These are phyloP conservation scores for Phylloporus arenicola DNA, from an alignment of 768 basidiomycete genomes.

Conservation along the genomic window DNA sequence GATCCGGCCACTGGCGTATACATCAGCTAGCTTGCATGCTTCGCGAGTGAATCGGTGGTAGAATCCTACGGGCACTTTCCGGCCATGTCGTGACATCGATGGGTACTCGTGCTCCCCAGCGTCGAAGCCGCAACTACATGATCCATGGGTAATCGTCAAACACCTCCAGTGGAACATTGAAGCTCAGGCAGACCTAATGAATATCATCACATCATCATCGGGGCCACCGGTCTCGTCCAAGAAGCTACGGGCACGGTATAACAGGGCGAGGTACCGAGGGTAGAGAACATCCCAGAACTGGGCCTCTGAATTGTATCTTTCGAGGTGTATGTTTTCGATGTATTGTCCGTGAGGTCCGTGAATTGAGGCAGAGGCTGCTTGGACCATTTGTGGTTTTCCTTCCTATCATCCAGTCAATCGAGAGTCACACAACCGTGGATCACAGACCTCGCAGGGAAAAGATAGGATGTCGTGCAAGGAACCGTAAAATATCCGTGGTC, in stretches of 20 bases:
- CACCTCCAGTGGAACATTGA: neutral
- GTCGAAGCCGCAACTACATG: constrained; percentile 82
- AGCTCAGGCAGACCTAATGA: constrained; percentile 66
- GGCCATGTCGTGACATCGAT: constrained; percentile 87
- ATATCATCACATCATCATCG: constrained; percentile 68
- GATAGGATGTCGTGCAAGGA: constrained; percentile 92
- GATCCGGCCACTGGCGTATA: constrained; percentile 60
- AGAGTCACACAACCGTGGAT: neutral
- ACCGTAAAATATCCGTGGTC: constrained; percentile 76
- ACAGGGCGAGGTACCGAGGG: constrained; percentile 50
- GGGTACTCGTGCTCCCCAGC: constrained; percentile 88
- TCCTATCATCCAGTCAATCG: constrained; percentile 45
- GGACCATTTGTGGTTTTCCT: constrained; percentile 69
- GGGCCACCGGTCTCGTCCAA: constrained; percentile 55
- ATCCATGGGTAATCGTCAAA: neutral
- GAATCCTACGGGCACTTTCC: constrained; percentile 85
- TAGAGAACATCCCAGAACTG: constrained; percentile 47
- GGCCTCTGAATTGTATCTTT: constrained; percentile 8
- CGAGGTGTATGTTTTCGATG: no score
- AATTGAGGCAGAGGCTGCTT: constrained; percentile 64
- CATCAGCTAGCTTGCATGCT: constrained; percentile 56
- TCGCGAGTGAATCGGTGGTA: constrained; percentile 81
- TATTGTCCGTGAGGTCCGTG: constrained; percentile 2
- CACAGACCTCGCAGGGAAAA: constrained; percentile 80
- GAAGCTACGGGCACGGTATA: constrained; percentile 66